phyloP scores from a whole-genome alignment of 1,284 basidiomycete species.

The Moesziomyces parantarcticus region DNA sequence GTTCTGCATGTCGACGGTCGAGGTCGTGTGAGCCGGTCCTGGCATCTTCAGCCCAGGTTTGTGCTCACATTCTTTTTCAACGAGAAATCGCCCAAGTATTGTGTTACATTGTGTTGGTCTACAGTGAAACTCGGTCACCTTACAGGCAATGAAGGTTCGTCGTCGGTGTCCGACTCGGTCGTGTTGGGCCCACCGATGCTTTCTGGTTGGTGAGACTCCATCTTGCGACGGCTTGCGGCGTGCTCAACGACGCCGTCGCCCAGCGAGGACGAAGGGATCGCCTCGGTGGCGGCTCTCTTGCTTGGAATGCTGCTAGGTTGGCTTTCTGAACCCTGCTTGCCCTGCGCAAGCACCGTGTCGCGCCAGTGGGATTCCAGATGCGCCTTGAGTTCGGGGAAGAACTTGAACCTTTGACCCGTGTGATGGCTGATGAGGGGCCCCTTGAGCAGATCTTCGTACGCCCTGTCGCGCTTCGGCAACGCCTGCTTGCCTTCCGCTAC shows the following conservation, averaged over 20 bases:
- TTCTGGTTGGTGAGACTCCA: background rate
- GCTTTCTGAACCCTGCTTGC: background rate
- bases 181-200: background rate
- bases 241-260: background rate
- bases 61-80: too few species aligned
- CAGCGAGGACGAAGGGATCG: too few species aligned
- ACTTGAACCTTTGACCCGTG: slow-evolving; percentile 13
- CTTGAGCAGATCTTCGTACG: slow-evolving; percentile 43
- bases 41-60: too few species aligned
- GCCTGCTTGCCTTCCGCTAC: slow-evolving; percentile 6
- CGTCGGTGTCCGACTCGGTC: slow-evolving; percentile 15
- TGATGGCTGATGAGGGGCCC: slow-evolving; percentile 29
- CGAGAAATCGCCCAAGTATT: background rate
- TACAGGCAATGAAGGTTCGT: slow-evolving; percentile 19
- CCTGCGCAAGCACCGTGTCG: background rate
- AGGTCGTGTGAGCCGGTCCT: background rate
- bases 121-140: background rate
- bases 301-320: background rate
- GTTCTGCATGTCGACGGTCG: too few species aligned
- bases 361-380: slow-evolving; percentile 37
- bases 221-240: slow-evolving; percentile 1
- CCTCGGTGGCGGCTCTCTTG: slow-evolving; percentile 4
- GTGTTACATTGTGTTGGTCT: background rate
- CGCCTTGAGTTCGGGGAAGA: slow-evolving; percentile 36
- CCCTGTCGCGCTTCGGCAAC: slow-evolving; percentile 15